phyloP scores from a whole-genome alignment of 441 rosid genomes.

The Hura crepitans region DNA sequence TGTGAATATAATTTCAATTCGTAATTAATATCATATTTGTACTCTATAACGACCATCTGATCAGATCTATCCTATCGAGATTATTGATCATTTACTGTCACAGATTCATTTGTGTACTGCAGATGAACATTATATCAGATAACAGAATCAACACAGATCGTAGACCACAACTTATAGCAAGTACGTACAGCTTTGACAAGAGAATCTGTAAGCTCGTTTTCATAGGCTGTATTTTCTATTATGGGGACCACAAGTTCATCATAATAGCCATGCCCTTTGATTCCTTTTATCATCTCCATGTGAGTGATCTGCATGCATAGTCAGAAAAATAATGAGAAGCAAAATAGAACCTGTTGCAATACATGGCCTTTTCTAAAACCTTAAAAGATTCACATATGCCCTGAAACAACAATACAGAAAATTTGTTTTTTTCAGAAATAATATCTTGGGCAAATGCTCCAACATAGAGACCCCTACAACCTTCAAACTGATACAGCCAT shows the following conservation, averaged over 20 bases:
- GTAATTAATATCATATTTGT: neutral
- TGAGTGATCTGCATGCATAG: slow-evolving; percentile 62
- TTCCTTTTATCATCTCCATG: slow-evolving; percentile 99
- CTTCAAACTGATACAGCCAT: neutral
- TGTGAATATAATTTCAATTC: neutral
- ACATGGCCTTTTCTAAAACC: neutral
- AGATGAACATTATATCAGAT: neutral
- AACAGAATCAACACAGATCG: neutral
- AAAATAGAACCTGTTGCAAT: neutral
- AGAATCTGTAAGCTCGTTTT: slow-evolving; percentile 84
- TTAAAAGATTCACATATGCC: neutral
- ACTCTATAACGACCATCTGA: neutral
- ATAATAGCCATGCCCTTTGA: slow-evolving; percentile 90
- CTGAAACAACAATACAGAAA: neutral
- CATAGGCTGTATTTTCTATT: slow-evolving; percentile 92
- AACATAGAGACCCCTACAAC: neutral
- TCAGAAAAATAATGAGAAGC: slow-evolving; percentile 17
- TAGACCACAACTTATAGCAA: slow-evolving; percentile 1
- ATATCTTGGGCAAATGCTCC: neutral
- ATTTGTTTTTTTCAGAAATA: neutral
- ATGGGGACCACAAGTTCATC: slow-evolving; percentile 95
- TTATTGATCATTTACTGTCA: neutral
- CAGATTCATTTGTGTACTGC: neutral
- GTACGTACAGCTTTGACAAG: slow-evolving; percentile 77
- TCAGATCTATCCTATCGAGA: neutral